A percentile compares a stretch with the other conserved stretches of the same genome.
Evolutionary conservation across 1,139 yeast genomes (phyloP).

Genomic region (Groenewaldozyma sp.): DNA sequence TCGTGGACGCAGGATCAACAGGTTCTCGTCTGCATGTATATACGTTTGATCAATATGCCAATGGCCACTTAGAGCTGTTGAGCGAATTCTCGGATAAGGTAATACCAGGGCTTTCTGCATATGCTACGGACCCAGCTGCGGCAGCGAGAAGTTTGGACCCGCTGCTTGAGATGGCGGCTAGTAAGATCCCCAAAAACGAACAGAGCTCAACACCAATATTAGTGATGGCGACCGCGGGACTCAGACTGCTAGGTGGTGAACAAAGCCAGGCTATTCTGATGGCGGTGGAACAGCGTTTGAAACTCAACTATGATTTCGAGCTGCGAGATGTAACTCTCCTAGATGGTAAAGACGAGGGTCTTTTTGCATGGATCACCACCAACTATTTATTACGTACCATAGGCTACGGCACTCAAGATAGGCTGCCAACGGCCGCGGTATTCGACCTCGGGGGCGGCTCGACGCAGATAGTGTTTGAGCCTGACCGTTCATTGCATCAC

Average conservation of each 20-base stretch:
- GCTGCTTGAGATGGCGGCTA: constrained; percentile 60
- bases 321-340: constrained; percentile 80
- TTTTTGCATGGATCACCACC: constrained; percentile 90
- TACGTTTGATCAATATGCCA: constrained; percentile 46
- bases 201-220: constrained; percentile 80
- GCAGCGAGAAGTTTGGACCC: constrained; percentile 82
- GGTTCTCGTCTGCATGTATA: constrained; percentile 92
- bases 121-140: constrained; percentile 63
- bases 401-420: constrained; percentile 39
- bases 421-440: constrained; percentile 73
- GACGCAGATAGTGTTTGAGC: constrained; percentile 94
- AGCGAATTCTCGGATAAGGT: constrained; percentile 73
- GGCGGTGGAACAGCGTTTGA: constrained; percentile 62
- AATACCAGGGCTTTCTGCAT: constrained; percentile 81
- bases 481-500: constrained; percentile 35
- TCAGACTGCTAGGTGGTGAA: constrained; percentile 65
- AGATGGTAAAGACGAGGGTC: constrained; percentile 93
- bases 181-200: constrained; percentile 55
- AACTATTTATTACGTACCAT: constrained; percentile 81
- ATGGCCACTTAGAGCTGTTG: constrained; percentile 71
- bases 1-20: constrained; percentile 93
- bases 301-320: constrained; percentile 71
- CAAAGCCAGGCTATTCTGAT: constrained; percentile 58
- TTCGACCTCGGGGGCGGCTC: constrained; percentile 96
- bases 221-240: constrained; percentile 92